Evolutionary conservation across 495 filamentous ascomycete species (phyloP).

Genomic region (Hyphodiscus hymeniophilus): DNA sequence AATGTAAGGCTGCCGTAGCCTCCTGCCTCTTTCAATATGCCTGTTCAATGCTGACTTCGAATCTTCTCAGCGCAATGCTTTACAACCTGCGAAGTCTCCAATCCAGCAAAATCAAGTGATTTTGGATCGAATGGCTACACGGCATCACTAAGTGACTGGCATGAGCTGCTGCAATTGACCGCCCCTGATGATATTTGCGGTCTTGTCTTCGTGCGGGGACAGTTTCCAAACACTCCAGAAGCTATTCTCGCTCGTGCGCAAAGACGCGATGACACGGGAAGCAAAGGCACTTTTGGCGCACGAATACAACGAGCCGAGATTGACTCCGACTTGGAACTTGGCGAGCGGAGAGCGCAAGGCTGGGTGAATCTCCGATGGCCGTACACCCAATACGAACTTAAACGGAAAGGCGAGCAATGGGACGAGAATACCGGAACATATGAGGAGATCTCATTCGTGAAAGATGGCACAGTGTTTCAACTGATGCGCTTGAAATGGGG

Average conservation of each 20-base stretch:
- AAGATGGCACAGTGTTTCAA: constrained; percentile 6
- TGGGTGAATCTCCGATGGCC: constrained; percentile 14
- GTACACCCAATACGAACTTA: constrained; percentile 9
- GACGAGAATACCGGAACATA: constrained; percentile 2
- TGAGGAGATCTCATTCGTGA: constrained; percentile 10
- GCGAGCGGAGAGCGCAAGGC: constrained; percentile 2
- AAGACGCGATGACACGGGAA: neutral
- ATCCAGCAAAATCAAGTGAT: constrained; percentile 10
- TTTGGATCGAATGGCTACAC: constrained; percentile 16
- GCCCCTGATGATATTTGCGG: constrained; percentile 11
- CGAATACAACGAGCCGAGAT: neutral
- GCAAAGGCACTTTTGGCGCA: constrained; percentile 8
- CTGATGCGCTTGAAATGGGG: constrained; percentile 9
- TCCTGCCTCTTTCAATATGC: neutral
- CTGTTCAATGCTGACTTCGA: neutral
- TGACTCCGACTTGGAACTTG: neutral
- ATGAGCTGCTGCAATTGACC: constrained; percentile 13
- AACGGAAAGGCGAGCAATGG: neutral
- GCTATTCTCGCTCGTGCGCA: constrained; percentile 14
- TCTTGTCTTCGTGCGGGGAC: constrained; percentile 5
- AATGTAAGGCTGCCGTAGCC: constrained; percentile 1
- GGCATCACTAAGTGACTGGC: constrained; percentile 8
- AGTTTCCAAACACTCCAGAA: constrained; percentile 8
- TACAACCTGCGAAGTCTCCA: constrained; percentile 1
- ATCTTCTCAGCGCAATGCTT: constrained; percentile 6